Evolutionary conservation across 2,329 filamentous ascomycete species (phyloP).

Genomic region (Akanthomyces muscarius): DNA sequence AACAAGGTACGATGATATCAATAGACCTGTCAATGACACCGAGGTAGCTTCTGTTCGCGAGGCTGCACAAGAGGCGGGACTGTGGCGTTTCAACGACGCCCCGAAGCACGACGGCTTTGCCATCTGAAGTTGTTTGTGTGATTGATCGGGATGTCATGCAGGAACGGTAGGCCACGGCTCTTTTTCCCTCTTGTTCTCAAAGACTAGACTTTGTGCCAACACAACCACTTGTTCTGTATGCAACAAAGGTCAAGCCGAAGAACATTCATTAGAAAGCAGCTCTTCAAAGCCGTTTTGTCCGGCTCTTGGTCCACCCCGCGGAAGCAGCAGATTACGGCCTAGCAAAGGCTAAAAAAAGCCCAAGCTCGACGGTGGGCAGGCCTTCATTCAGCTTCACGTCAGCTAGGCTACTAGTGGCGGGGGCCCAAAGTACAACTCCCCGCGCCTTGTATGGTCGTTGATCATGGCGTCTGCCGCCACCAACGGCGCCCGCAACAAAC

Average conservation of each 20-base stretch:
- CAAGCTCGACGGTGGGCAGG: too few relatives aligned
- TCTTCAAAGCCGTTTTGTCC: not conserved
- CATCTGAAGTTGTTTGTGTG: constrained; percentile 29
- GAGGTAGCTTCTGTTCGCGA: constrained; percentile 64
- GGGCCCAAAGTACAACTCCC: not conserved
- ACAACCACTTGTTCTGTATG: too few relatives aligned
- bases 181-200: too few relatives aligned
- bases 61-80: constrained; percentile 65
- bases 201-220: too few relatives aligned
- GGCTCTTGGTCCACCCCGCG: not conserved
- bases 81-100: constrained; percentile 75
- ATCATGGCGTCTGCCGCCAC: constrained; percentile 1
- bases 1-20: constrained; percentile 72
- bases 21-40: constrained; percentile 60
- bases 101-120: constrained; percentile 49
- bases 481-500: not conserved
- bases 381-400: not conserved
- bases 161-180: not conserved
- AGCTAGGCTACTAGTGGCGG: not conserved
- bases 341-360: not conserved
- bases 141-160: not conserved
- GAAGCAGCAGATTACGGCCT: not conserved
- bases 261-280: not conserved
- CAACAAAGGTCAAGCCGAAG: not conserved
- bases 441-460: not conserved